These are phyloP conservation scores for Danielia reshetovae DNA, from an alignment of 805 yeast species.

Conservation along the genomic window DNA sequence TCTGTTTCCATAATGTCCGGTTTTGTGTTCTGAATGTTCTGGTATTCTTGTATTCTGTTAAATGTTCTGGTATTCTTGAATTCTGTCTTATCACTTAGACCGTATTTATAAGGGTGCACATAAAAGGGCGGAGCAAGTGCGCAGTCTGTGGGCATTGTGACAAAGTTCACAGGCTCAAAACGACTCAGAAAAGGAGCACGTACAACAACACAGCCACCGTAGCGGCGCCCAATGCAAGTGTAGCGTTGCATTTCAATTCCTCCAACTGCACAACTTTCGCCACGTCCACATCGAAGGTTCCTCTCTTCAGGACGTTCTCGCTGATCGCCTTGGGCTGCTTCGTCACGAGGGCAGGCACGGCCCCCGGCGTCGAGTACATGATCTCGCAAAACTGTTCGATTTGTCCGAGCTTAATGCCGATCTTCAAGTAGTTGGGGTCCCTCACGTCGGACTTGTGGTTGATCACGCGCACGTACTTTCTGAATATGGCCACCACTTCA, in stretches of 20 bases:
- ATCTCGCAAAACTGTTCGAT: conserved; percentile 84
- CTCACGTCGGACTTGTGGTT: conserved; percentile 73
- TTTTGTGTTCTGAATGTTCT: no score
- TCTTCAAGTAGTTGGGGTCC: conserved; percentile 81
- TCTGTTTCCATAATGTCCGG: conserved; percentile 2
- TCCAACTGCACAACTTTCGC: conserved; percentile 18
- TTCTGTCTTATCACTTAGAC: no score
- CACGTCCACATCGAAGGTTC: conserved; percentile 36
- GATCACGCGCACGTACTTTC: conserved; percentile 66
- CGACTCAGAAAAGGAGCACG: neutral
- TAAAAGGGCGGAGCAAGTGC: no score
- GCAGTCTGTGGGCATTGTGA: no score
- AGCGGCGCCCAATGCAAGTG: conserved; percentile 1
- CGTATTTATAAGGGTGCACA: no score
- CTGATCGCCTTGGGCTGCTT: conserved; percentile 34
- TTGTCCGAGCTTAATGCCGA: conserved; percentile 83
- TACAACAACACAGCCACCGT: neutral
- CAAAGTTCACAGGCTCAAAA: no score
- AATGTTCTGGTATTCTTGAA: no score
- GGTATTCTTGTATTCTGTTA: no score
- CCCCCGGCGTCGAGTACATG: conserved; percentile 54
- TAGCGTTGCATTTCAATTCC: conserved; percentile 9
- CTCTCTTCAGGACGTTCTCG: conserved; percentile 33
- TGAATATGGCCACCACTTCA: conserved; percentile 74
- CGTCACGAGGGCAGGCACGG: conserved; percentile 50